These are phyloP conservation scores for Pythium biforme DNA, from an alignment of 352 stramenopile genomes.

Conservation along the genomic window DNA sequence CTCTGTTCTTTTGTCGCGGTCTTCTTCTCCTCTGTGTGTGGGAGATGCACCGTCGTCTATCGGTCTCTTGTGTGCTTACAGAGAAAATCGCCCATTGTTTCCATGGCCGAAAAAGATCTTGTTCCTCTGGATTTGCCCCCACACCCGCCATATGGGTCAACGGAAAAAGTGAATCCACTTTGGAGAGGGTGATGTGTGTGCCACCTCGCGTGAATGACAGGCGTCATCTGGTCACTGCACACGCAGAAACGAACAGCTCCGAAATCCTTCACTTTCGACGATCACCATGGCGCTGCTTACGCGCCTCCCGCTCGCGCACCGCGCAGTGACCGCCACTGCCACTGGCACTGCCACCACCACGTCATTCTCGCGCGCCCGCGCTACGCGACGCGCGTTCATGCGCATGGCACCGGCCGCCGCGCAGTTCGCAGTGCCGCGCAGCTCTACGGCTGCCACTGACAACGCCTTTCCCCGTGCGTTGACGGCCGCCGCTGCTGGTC, in stretches of 20 bases:
- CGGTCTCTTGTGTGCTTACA: too few relatives aligned
- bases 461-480: background rate
- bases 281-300: background rate
- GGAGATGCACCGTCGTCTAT: too few relatives aligned
- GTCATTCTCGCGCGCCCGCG: background rate
- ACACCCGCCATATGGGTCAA: background rate
- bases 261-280: background rate
- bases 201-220: background rate
- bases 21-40: too few relatives aligned
- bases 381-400: background rate
- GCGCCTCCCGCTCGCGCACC: background rate
- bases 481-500: background rate
- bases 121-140: too few relatives aligned
- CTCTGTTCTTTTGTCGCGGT: too few relatives aligned
- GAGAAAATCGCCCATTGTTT: too few relatives aligned
- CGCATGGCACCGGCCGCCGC: background rate
- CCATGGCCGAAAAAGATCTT: background rate
- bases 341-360: background rate
- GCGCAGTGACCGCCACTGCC: background rate
- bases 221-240: background rate
- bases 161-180: background rate
- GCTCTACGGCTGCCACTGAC: background rate
- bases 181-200: too few relatives aligned
- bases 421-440: slow-evolving; percentile 1
- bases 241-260: background rate